Base-by-base conservation (phyloP, 768 basidiomycete species). In the Mycena vulgaris region DNA sequence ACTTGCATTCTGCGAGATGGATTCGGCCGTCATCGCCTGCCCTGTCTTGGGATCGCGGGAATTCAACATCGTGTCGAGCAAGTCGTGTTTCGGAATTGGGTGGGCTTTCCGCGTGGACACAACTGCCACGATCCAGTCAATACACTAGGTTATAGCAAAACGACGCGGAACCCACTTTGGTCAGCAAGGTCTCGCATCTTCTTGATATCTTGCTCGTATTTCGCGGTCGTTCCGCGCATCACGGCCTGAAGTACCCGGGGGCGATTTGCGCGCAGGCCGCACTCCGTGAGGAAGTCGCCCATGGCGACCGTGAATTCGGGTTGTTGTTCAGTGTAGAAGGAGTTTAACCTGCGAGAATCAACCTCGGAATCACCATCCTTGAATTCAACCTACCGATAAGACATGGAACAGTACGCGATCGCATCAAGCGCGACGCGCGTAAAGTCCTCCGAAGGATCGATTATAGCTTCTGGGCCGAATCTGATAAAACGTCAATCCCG, bases 371-470 rank as follows among this genome's bases (percentile, higher is more conserved):
- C 19, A 37, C n/a, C 14, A 21, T 25, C 23, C n/a, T n/a, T n/a
- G 31, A 19, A 16, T 39, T 39, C 42, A 45, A 33, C 78, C 28
- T 51, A 82, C 80, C 82, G 76, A 65, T 85, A 78, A 2, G 77
- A 80, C 83, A 86, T 85, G 35, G 85, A 79, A 69, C 84, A 86
- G 23, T 83, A 78, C 2, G 84, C 81, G 62, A 87, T 80, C 4
- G 86, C 84, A 66, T 88, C 87, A 42, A 88, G 79, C 1, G 87
- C 83, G 25, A 87, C 79, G 19, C 84, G 80, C 40, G 87, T 88
- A 67, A 84, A 87, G 73, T 88, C 86, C 48, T 84, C 83, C 0
- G 83, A 77, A 7, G 85, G 82, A 51, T 86, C 83, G 59, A 88
- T 83, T 35, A 76, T 67, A 53, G 79, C 74, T 10, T 80, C 77